Conservation (phyloP, 352 stramenopile genomes). For the Thalassiosira ordinaria region DNA sequence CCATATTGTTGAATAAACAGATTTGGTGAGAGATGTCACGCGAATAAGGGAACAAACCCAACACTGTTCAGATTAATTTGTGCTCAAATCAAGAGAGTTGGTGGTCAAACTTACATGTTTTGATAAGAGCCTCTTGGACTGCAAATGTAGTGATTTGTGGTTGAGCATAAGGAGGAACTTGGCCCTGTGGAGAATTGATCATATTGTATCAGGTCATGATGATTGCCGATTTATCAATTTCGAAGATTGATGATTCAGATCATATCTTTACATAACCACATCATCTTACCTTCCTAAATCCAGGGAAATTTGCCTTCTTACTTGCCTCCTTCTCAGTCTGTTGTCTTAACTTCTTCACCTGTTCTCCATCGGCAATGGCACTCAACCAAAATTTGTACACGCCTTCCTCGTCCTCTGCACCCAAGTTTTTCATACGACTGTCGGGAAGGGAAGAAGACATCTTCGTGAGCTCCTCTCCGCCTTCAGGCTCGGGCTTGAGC, state of each 20-base stretch:
- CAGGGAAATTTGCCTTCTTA: constrained; percentile 84
- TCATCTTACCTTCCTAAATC: constrained; percentile 80
- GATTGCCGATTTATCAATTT: too few species aligned
- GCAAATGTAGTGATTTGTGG: constrained; percentile 80
- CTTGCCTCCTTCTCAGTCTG: constrained; percentile 79
- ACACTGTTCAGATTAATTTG: too few species aligned
- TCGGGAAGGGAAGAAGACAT: constrained; percentile 43
- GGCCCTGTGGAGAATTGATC: too few species aligned
- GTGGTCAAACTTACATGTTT: constrained; percentile 64
- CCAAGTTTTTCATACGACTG: constrained; percentile 71
- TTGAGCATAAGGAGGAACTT: constrained; percentile 77
- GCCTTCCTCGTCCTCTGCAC: constrained; percentile 43
- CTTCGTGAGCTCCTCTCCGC: constrained; percentile 69
- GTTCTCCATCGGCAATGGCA: constrained; percentile 54
- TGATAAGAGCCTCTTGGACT: constrained; percentile 80
- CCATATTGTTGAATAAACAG: not conserved
- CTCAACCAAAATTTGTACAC: constrained; percentile 81
- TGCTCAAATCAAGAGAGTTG: not conserved
- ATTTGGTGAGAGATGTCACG: not conserved
- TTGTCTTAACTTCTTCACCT: constrained; percentile 70
- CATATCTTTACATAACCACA: too few species aligned
- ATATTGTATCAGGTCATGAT: not conserved
- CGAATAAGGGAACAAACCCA: not conserved
- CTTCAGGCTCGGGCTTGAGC: constrained; percentile 82
- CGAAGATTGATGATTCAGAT: too few species aligned